Base-by-base conservation (phyloP, 306 rosid species). In the Dalbergia cultrata region DNA sequence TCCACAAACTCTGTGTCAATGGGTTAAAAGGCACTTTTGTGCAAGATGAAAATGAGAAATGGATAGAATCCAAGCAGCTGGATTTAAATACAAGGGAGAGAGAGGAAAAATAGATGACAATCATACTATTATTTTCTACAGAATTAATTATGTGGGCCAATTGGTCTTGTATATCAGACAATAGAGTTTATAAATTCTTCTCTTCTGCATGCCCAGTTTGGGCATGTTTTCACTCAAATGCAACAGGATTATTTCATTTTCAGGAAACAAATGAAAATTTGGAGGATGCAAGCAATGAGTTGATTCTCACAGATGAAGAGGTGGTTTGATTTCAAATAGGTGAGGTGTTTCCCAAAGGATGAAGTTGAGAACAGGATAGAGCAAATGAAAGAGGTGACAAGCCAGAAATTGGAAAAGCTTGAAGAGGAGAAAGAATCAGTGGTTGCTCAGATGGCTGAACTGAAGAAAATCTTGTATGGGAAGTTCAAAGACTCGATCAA, bases 401-500 rank as follows among this genome's bases (percentile, higher is more conserved):
- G 77, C 84, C 80, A 93, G 83, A 93, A 88, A 62, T 67, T 95
- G 83, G 93, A 76, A 85, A 93, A 89, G 39, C 96, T 91, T 9
- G 84, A 86, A 67, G 93, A 80, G 81, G 97, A 93, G 89, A 95
- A 88, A 89, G 85, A 80, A 18, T 86, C 92, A 14, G 66, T 95
- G 49, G 73, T 93, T 47, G 90, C 91, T 65, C 96, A 95, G 88
- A 95, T 95, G 97, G 63, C 88, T 14, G 92, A 89, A 70, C 81
- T 93, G 88, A 93, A 95, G 94, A 85, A 83, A 84, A 85, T 93
- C 72, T 74, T 95, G 88, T 95, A 95, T 17, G 97, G 89, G 10
- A 95, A 95, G 86, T 93, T 95, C 92, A 89, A 93, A 61, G 99
- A 95, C 76, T 95, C 99, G 13, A 95, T 95, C 85, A 95, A 95